phyloP scores from a whole-genome alignment of 768 basidiomycete species.

The Lenzites betulinus region DNA sequence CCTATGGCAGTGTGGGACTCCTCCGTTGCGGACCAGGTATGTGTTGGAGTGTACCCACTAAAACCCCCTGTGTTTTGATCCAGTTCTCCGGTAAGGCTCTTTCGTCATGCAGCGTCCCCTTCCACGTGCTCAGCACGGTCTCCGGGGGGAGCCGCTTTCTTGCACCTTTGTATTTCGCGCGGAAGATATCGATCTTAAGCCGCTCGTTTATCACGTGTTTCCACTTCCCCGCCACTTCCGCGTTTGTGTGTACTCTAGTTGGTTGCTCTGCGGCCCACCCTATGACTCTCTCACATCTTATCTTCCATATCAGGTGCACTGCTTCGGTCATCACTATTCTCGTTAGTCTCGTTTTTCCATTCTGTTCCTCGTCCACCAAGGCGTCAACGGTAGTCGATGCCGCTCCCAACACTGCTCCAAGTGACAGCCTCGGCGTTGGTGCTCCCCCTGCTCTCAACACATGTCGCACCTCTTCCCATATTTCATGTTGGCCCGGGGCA shows the following conservation, averaged over 20 bases:
- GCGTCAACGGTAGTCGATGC: not conserved
- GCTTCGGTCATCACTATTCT: conserved; percentile 14
- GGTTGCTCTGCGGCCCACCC: not conserved
- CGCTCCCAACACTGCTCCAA: conserved; percentile 8
- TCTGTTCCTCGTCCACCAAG: not conserved
- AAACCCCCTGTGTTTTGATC: not conserved
- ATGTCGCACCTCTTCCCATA: conserved; percentile 8
- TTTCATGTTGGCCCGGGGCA: not conserved
- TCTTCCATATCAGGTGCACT: conserved; percentile 17
- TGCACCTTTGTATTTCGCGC: not conserved
- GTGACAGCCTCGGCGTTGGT: not conserved
- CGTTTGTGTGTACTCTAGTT: not conserved
- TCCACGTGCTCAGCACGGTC: not conserved
- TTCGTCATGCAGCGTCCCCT: not conserved
- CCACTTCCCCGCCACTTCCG: not conserved
- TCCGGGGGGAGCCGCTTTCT: not conserved
- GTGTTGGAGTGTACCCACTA: not conserved
- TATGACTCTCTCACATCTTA: conserved; percentile 17
- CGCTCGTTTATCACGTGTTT: not conserved
- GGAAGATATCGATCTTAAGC: not conserved
- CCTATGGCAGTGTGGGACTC: not conserved
- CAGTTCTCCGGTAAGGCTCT: not conserved
- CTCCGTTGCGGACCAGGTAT: not conserved
- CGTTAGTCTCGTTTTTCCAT: not conserved
- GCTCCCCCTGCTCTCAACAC: not conserved